Evolutionary conservation across 2,329 filamentous ascomycete genomes (phyloP), one percentile per base, ranked within the genome.

Genomic region (Teratosphaeria gauchensis): DNA sequence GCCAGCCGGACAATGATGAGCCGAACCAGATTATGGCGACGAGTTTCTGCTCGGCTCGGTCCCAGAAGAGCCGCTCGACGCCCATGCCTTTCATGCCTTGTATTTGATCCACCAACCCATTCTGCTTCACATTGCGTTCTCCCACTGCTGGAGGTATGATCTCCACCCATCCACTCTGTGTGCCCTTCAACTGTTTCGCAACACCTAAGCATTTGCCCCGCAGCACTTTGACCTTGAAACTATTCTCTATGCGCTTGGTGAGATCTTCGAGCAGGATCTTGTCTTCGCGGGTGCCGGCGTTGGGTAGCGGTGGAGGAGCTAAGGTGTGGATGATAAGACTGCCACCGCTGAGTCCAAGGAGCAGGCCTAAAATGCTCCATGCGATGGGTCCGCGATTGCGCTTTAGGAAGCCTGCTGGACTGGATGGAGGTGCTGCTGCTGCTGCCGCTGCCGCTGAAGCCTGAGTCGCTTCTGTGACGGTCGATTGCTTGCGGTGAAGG

Each of bases 11-110:
- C 21, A 87, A 69, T 1, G 77, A 82, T n/a, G 77, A 71, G 6
- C 88, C 89, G 57, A 91, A 79, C 76, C 80, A 88, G 4, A 91
- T 76, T n/a, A 91, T 78, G 55, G 79, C 81, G 11, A 86, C 74
- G 35, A 84, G 71, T 65, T 84, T 82, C 63, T 83, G 79, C 6
- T 84, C 82, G 32, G 72, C 71, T 3, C 75, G 67, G 68, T 88
- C 83, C 77, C 80, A 83, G 68, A 89, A 91, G 1, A 87, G 73
- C 65, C 82, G 79, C 76, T 89, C 82, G 65, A 73, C 70, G 7
- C 75, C 77, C 24, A 79, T 59, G 2, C 74, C 75, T 56, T 71
- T 70, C 33, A 71, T 71, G 8, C 76, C 77, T n/a, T 35, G 21
- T 7, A 55, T n/a, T 19, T 70, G 69, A 1, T 71, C 63, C 16